Evolutionary conservation across 495 filamentous ascomycete genomes (phyloP).

Genomic region (Penicillium maclennaniae): DNA sequence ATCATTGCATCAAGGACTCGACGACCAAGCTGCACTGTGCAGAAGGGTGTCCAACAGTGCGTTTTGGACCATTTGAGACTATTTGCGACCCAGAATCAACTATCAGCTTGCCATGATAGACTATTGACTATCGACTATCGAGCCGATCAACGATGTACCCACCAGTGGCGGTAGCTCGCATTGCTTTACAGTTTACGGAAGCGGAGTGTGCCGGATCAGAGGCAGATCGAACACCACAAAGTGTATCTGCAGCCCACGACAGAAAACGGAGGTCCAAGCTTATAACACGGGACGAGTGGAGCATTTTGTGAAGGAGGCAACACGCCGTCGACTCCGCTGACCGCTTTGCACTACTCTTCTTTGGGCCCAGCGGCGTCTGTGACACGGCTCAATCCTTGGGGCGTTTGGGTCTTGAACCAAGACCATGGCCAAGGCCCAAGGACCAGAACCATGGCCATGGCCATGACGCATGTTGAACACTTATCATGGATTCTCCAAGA

Average conservation of each 20-base stretch:
- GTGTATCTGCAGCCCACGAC: constrained; percentile 13
- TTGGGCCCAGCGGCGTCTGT: constrained; percentile 7
- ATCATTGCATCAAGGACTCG: constrained; percentile 1
- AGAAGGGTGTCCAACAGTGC: not conserved
- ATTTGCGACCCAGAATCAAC: not conserved
- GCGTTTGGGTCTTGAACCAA: too few species aligned
- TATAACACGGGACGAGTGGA: constrained; percentile 19
- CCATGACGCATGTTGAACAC: constrained; percentile 17
- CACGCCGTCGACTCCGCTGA: constrained; percentile 5
- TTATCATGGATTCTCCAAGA: not conserved
- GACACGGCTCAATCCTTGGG: constrained; percentile 9
- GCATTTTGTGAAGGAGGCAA: not conserved
- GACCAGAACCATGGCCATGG: not conserved
- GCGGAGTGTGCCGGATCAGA: constrained; percentile 27
- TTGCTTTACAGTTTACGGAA: not conserved
- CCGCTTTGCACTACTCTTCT: constrained; percentile 17
- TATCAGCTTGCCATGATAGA: not conserved
- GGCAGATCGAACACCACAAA: constrained; percentile 18
- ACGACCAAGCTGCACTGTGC: not conserved
- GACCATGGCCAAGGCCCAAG: not conserved
- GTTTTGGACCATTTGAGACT: not conserved
- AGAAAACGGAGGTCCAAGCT: constrained; percentile 19
- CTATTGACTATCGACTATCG: not conserved
- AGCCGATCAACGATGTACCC: too few species aligned
- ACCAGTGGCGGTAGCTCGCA: too few species aligned